Evolutionary conservation across 2,329 filamentous ascomycete genomes (phyloP).

Genomic region (Microsporum canis): DNA sequence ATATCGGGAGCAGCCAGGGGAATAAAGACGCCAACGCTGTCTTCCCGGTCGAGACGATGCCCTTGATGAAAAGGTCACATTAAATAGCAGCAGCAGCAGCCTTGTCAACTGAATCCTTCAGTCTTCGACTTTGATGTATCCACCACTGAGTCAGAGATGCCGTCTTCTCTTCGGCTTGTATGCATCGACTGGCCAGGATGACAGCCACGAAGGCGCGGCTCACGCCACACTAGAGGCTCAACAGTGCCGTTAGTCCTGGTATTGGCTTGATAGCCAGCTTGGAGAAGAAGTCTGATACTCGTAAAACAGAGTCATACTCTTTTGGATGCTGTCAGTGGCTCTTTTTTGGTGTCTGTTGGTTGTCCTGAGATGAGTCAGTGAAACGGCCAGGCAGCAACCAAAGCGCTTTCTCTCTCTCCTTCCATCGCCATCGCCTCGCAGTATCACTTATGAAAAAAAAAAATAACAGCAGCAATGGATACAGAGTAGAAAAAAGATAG

Average conservation of each 20-base stretch:
- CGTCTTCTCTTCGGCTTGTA: neutral
- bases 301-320: neutral
- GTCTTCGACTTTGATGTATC: neutral
- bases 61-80: neutral
- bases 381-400: neutral
- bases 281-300: neutral
- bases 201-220: neutral
- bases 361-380: neutral
- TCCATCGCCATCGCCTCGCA: neutral
- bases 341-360: neutral
- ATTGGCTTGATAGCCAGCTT: neutral
- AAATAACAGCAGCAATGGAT: neutral
- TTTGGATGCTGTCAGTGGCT: neutral
- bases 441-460: neutral
- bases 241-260: neutral
- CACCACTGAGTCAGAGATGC: neutral
- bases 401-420: neutral
- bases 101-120: neutral
- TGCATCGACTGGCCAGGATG: neutral
- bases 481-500: neutral
- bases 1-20: neutral
- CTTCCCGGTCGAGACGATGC: no score
- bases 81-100: neutral
- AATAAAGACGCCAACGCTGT: neutral
- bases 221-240: neutral